Conservation (phyloP, 192 early-diverging fungal genomes). For the Mortierella hygrophila region DNA sequence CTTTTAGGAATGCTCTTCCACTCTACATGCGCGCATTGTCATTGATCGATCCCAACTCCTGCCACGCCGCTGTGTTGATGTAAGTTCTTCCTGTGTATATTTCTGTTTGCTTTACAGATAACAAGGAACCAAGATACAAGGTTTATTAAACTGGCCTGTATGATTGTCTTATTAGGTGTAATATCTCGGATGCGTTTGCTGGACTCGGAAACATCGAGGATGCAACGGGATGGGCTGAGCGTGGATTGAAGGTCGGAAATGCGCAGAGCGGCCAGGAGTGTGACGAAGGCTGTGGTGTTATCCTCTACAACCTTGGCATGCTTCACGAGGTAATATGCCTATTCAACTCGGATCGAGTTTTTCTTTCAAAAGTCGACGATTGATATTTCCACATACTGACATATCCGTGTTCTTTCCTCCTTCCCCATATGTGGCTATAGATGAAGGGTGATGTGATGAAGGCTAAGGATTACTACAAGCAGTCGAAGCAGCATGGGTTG, state of each 20-base stretch:
- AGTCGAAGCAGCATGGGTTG: conserved; percentile 58
- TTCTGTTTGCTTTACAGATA: background rate
- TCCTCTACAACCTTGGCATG: conserved; percentile 70
- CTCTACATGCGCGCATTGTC: conserved; percentile 67
- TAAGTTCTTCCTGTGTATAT: conserved; percentile 17
- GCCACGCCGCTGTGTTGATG: conserved; percentile 68
- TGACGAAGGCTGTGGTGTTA: conserved; percentile 66
- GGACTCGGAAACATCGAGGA: conserved; percentile 63
- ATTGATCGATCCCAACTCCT: conserved; percentile 55
- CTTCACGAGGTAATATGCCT: conserved; percentile 61
- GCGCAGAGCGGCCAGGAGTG: conserved; percentile 57
- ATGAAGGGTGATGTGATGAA: conserved; percentile 55
- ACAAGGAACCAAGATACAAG: background rate
- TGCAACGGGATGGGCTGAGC: conserved; percentile 67
- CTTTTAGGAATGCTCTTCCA: conserved; percentile 63
- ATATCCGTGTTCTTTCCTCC: background rate
- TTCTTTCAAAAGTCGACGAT: background rate
- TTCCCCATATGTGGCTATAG: conserved; percentile 20
- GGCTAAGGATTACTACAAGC: conserved; percentile 57
- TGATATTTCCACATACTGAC: background rate
- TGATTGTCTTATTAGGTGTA: conserved; percentile 35
- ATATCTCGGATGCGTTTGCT: conserved; percentile 68
- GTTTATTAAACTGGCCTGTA: background rate
- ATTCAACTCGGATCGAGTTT: background rate
- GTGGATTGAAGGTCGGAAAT: conserved; percentile 58